Evolutionary conservation across 75 land plant genomes (phyloP), one percentile per base, ranked within the genome.

Genomic region (Picea sitchensis): DNA sequence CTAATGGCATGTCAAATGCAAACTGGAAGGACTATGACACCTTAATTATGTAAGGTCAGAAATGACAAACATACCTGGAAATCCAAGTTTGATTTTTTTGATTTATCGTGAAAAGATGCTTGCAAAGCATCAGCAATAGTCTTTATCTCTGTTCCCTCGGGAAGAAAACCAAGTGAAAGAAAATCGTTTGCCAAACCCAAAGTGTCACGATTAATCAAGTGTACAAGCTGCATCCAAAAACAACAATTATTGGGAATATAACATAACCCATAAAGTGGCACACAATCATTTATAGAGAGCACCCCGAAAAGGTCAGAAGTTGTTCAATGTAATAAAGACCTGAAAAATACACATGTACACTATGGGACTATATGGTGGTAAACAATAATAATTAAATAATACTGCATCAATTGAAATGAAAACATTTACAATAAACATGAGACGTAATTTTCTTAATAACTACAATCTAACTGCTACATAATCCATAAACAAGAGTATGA

Each of bases 151-250:
- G 86, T 73, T 23, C 92, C 96, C 82, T 88, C 91, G 38, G 99
- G 98, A 84, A 93, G 83, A 82, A 97, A 97, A 73, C 98, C 99
- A 86, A 97, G 86, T 14, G 92, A 91, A 54, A 88, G 85, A 79
- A 97, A 97, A 62, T 97, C 99, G 76, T 89, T 92, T 76, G 99
- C 99, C 79, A 97, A 81, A 26, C 99, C 92, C 85, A 91, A 79
- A 67, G 98, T 87, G 80, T 97, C 99, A 76, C 98, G 92, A 63
- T 97, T 97, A 36, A 97, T 94, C 81, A 87, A 97, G 80, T 97
- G 99, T 60, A 97, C 95, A 80, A 95, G 92, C 98, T 97, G 98
- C 81, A 86, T 85, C n/a, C 56, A 51, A 51, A 51, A 51, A 51
- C 56, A 51, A 11, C 12, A 9, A 51, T 51, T 51, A 51, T 51